Evolutionary conservation across 768 basidiomycete species (phyloP), one percentile per base, ranked within the genome.

Genomic region (Auricularia sp.): DNA sequence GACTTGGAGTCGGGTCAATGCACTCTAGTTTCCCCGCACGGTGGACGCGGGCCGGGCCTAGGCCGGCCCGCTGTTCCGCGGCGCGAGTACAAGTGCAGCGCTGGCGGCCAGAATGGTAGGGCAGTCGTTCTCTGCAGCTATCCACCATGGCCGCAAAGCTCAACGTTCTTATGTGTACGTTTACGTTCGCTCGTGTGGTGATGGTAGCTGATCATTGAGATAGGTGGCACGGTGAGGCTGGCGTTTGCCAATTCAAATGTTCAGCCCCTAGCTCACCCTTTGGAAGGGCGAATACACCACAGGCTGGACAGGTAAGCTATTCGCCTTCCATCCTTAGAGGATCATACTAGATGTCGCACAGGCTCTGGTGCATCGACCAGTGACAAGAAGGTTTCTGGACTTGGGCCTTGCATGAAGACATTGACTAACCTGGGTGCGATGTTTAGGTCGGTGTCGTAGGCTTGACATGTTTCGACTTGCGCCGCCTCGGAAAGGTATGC

Each of bases 261-360:
- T 8, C 18, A 65, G 58, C 23, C 33, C 29, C 39, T 64, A 64
- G 51, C 51, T 62, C 62, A 42, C 43, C 43, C 44, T 23, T 64
- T 42, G 58, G 3, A 62, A 84, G 85, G 90, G 91, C 53, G 91
- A 95, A 78, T 96, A 96, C 73, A 96, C 93, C 67, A 96, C 93
- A 62, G 93, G 94, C 73, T 96, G 91, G 90, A 93, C 91, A 10
- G 86, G 85, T 12, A 8, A 0, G 56, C 33, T 10, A 51, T 42
- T 42, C 18, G 47, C 14, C 18, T 51, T 51, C 34, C 29, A 23
- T 34, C 23, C 23, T 29, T 29, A 6, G 6, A 29, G 56, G 23
- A 23, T 59, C 14, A 23, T 59, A 10, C 23, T 35, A 23, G 18
- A 23, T 33, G 56, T 33, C 56, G 23, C 21, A 3, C 34, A 59